Evolutionary conservation across 345 rosid genomes (phyloP).

Genomic region (Salix viminalis): DNA sequence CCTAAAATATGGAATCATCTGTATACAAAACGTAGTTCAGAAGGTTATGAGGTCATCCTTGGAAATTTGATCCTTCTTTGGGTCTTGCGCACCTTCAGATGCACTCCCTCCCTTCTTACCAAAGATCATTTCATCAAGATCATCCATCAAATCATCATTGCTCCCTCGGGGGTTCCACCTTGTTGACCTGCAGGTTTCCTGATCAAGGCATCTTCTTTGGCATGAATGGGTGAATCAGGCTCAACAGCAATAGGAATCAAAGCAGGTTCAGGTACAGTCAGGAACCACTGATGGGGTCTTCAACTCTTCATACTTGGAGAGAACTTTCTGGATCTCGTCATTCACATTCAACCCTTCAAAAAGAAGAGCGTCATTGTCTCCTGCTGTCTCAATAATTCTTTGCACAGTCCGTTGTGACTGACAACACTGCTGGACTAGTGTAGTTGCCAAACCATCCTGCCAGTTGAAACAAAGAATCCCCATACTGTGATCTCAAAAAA

Average conservation of each 20-base stretch:
- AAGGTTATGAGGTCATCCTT: slow-evolving; percentile 79
- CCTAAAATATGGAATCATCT: background rate
- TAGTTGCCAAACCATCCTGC: slow-evolving; percentile 75
- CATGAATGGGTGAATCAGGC: slow-evolving; percentile 54
- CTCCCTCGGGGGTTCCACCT: slow-evolving; percentile 49
- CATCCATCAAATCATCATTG: slow-evolving; percentile 89
- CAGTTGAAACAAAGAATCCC: slow-evolving; percentile 10
- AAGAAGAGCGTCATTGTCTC: slow-evolving; percentile 75
- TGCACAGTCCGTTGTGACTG: slow-evolving; percentile 56
- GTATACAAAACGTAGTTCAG: slow-evolving; percentile 27
- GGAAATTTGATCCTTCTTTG: slow-evolving; percentile 54
- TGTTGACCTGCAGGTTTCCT: slow-evolving; percentile 69
- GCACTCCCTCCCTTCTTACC: slow-evolving; percentile 67
- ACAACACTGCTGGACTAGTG: slow-evolving; percentile 74
- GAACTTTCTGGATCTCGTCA: slow-evolving; percentile 78
- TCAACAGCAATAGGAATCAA: slow-evolving; percentile 86
- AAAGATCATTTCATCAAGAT: slow-evolving; percentile 93
- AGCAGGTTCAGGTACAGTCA: slow-evolving; percentile 62
- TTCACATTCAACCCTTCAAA: slow-evolving; percentile 92
- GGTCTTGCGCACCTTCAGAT: slow-evolving; percentile 48
- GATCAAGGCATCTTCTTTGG: slow-evolving; percentile 61
- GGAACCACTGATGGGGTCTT: slow-evolving; percentile 45
- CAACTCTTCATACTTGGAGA: slow-evolving; percentile 66
- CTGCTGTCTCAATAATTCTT: slow-evolving; percentile 75
- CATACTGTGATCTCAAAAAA: background rate